phyloP scores from a whole-genome alignment of 805 yeast genomes.

The Starmerella powellii region DNA sequence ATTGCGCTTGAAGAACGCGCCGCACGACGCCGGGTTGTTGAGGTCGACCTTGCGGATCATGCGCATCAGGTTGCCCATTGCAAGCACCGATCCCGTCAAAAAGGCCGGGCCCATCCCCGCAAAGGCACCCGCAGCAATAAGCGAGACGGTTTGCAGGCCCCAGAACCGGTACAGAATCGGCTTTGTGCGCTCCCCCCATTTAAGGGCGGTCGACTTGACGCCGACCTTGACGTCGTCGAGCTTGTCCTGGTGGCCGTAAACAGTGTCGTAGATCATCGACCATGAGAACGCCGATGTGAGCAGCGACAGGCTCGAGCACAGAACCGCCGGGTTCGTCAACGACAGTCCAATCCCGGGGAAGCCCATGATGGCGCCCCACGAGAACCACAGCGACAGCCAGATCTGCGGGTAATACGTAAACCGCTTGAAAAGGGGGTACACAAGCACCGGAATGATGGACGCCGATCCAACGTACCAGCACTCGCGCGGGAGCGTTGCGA shows the following conservation, averaged over 20 bases:
- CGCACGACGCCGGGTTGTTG: conserved; percentile 68
- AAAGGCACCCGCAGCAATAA: conserved; percentile 55
- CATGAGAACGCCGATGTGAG: conserved; percentile 69
- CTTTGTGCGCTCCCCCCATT: conserved; percentile 78
- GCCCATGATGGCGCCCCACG: conserved; percentile 91
- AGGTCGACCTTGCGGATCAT: conserved; percentile 68
- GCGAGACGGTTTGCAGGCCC: conserved; percentile 52
- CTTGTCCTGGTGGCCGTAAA: conserved; percentile 97
- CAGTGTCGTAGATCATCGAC: conserved; percentile 93
- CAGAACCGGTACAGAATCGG: conserved; percentile 53
- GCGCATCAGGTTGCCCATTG: conserved; percentile 52
- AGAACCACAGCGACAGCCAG: conserved; percentile 66
- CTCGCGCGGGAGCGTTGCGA: conserved; percentile 58
- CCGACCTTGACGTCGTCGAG: conserved; percentile 79
- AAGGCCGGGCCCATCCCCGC: conserved; percentile 84
- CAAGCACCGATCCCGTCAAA: conserved; percentile 48
- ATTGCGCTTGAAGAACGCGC: conserved; percentile 67
- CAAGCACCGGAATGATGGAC: conserved; percentile 64
- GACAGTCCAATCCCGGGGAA: conserved; percentile 92
- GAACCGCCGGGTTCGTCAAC: conserved; percentile 56
- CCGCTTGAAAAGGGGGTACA: conserved; percentile 88
- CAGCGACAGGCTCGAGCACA: conserved; percentile 36
- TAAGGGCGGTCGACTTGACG: conserved; percentile 86
- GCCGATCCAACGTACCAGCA: conserved; percentile 76
- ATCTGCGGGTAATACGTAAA: conserved; percentile 93